A percentile compares a stretch with the other conserved stretches of the same genome.
Conservation (phyloP, 345 rosid species). For the Corchorus olitorius region DNA sequence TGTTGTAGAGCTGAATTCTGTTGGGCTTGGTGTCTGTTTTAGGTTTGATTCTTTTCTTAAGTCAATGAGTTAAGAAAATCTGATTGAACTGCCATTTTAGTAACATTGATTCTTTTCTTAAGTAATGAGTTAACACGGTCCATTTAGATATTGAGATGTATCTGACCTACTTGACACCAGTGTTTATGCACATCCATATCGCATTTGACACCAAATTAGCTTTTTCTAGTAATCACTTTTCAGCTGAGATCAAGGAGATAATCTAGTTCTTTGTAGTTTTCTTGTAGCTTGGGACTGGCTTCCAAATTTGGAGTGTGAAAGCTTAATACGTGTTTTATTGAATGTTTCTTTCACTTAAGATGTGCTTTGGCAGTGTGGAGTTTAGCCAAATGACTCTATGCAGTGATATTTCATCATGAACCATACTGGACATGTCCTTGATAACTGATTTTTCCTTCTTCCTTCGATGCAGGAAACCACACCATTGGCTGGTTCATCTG, state of each 20-base stretch:
- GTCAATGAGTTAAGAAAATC: background rate
- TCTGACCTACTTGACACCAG: background rate
- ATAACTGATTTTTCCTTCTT: background rate
- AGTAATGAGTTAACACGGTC: background rate
- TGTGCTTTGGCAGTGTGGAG: background rate
- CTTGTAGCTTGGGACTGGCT: background rate
- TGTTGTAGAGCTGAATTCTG: background rate
- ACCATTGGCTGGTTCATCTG: conserved; percentile 93
- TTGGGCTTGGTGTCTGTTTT: background rate
- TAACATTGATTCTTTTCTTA: background rate
- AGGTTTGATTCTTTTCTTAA: conserved; percentile 1
- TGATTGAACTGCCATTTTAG: no score
- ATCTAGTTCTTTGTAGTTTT: background rate
- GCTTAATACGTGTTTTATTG: background rate
- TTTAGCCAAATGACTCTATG: background rate
- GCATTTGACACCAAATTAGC: background rate
- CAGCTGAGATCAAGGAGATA: background rate
- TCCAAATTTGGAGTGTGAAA: background rate
- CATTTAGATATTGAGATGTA: background rate
- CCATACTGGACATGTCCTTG: background rate
- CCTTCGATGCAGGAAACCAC: conserved; percentile 66
- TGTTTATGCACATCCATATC: background rate
- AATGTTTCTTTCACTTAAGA: background rate
- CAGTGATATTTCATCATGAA: background rate
- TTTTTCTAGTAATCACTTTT: conserved; percentile 3